phyloP scores from a whole-genome alignment of 1,284 basidiomycete species.

The Tremellales sp. region DNA sequence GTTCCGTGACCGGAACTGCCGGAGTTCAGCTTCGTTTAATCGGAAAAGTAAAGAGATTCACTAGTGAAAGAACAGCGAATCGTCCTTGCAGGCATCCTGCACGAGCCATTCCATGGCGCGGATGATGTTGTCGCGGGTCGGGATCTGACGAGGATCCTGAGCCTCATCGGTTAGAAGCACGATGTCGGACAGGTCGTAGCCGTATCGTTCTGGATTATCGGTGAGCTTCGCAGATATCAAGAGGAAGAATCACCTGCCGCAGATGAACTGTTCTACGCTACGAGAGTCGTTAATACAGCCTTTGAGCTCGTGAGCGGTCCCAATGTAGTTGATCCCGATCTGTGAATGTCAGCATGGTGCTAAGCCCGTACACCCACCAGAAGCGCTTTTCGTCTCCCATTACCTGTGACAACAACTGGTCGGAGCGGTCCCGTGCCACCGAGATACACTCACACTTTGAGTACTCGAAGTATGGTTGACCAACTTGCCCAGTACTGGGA shows the following conservation, averaged over 20 bases:
- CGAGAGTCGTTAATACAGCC: conserved; percentile 87
- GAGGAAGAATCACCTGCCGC: conserved; percentile 52
- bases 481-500: no score
- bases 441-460: no score
- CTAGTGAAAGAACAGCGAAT: conserved; percentile 89
- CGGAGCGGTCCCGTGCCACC: no score
- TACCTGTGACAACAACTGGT: no score
- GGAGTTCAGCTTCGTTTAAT: conserved; percentile 2
- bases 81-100: conserved; percentile 67
- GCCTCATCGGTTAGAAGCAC: conserved; percentile 81
- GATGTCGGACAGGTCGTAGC: conserved; percentile 74
- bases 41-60: conserved; percentile 44
- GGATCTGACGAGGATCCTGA: conserved; percentile 59
- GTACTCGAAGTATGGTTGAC: no score
- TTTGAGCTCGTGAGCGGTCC: conserved; percentile 59
- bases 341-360: conserved; percentile 10
- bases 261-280: conserved; percentile 71
- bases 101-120: conserved; percentile 89
- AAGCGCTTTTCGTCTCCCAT: conserved; percentile 69
- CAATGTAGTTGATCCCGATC: conserved; percentile 66
- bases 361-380: conserved; percentile 3
- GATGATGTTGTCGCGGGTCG: conserved; percentile 79
- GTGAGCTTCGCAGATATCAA: no score
- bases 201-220: conserved; percentile 57
- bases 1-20: conserved; percentile 69